Conservation (phyloP, 2,329 filamentous ascomycete species). For the Camptophora hylomeconis region DNA sequence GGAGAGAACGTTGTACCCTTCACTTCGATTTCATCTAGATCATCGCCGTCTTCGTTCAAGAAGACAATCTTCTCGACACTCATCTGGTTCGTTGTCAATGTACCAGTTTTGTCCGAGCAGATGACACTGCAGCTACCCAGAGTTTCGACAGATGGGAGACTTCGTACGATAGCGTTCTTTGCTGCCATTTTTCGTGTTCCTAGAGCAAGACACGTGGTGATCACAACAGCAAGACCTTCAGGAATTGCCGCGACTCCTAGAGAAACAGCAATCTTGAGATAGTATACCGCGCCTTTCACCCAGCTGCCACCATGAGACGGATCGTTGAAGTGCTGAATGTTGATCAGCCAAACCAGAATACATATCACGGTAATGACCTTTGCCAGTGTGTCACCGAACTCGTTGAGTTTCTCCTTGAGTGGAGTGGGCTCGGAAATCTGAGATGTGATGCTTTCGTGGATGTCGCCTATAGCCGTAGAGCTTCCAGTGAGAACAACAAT, state of each 20-base stretch:
- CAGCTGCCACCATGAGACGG: slow-evolving; percentile 86
- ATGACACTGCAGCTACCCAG: slow-evolving; percentile 98
- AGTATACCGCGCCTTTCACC: slow-evolving; percentile 97
- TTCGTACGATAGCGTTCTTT: slow-evolving; percentile 94
- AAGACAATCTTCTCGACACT: slow-evolving; percentile 89
- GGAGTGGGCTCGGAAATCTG: slow-evolving; percentile 97
- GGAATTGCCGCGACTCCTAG: slow-evolving; percentile 63
- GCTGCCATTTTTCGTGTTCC: slow-evolving; percentile 98
- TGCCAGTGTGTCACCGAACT: slow-evolving; percentile 89
- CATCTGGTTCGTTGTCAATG: slow-evolving; percentile 98
- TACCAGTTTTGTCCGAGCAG: slow-evolving; percentile 98
- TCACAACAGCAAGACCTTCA: slow-evolving; percentile 80
- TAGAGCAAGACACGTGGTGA: slow-evolving; percentile 93
- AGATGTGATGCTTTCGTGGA: slow-evolving; percentile 94
- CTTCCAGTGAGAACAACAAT: slow-evolving; percentile 81
- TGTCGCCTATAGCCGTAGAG: slow-evolving; percentile 91
- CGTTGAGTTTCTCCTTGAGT: slow-evolving; percentile 95
- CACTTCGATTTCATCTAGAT: slow-evolving; percentile 74
- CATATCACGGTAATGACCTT: slow-evolving; percentile 99
- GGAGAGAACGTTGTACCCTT: slow-evolving; percentile 89
- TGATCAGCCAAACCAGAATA: slow-evolving; percentile 94
- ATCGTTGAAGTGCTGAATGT: slow-evolving; percentile 93
- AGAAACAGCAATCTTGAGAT: slow-evolving; percentile 97
- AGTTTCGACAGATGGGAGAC: slow-evolving; percentile 91
- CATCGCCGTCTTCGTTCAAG: slow-evolving; percentile 58